Evolutionary conservation across 2,329 filamentous ascomycete species (phyloP).

Genomic region (Fonsecaea nubica): DNA sequence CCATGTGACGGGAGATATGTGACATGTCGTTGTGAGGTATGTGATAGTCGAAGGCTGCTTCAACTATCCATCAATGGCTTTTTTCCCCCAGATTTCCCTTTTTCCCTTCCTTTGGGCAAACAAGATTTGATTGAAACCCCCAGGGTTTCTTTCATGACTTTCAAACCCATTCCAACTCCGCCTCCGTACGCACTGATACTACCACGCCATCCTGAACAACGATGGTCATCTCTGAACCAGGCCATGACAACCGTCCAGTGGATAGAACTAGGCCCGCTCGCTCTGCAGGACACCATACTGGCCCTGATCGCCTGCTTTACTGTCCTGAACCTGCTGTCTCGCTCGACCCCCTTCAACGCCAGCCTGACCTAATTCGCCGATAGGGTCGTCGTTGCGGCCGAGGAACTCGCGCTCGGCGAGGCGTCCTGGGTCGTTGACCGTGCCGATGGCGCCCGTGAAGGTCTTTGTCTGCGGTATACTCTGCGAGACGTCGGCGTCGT

Average conservation of each 20-base stretch:
- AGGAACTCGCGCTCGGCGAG: slow-evolving; percentile 51
- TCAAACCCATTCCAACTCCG: not conserved
- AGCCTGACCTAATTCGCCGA: slow-evolving; percentile 28
- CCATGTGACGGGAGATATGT: not conserved
- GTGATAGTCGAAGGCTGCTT: slow-evolving; percentile 2
- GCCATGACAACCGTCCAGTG: too few relatives aligned
- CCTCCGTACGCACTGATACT: not conserved
- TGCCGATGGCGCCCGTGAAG: slow-evolving; percentile 61
- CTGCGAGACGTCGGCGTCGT: slow-evolving; percentile 47
- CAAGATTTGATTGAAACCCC: not conserved
- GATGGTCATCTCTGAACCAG: too few relatives aligned
- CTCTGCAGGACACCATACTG: slow-evolving; percentile 31
- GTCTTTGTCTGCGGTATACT: slow-evolving; percentile 54
- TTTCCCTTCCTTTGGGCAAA: not conserved
- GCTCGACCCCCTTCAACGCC: slow-evolving; percentile 38
- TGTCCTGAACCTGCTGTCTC: slow-evolving; percentile 41
- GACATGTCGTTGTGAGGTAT: not conserved
- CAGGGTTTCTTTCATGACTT: not conserved
- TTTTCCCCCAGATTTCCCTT: not conserved
- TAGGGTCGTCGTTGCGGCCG: slow-evolving; percentile 40
- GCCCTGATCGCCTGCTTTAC: slow-evolving; percentile 20
- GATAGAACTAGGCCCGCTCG: slow-evolving; percentile 26
- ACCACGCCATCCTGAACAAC: not conserved
- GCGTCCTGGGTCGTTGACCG: slow-evolving; percentile 62
- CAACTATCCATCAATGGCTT: not conserved